Base-by-base conservation (phyloP, 345 rosid genomes). In the Eucalyptus coolabah region DNA sequence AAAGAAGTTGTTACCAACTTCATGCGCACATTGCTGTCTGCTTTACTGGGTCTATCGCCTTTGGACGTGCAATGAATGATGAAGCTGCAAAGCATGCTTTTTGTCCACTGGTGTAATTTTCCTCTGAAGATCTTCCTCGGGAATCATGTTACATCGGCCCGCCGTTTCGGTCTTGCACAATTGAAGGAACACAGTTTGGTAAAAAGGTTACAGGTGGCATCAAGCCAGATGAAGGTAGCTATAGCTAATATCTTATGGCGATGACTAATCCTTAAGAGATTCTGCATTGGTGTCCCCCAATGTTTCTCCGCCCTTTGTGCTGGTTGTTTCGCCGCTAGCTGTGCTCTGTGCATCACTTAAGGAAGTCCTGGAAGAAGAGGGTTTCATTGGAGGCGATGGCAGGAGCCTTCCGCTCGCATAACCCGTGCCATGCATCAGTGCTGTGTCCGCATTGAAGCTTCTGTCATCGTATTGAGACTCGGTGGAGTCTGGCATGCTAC, bases 391-490 rank as follows among this genome's bases (percentile, higher is more conserved):
- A 2, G 93, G 94, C 30, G 92, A 90, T 17, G 90, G 91, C 16
- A 92, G 92, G 37, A 50, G 87, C 28, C 44, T 50, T 54, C 8
- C 42, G 86, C 87, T 90, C 49, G 81, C 54, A 12, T 86, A 89
- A 67, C 86, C 53, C 30, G 9, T 40, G 91, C 87, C 89, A 60
- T 88, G 56, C 2, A 32, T 7, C 6, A 91, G 49, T 21, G 81
- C 37, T 60, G 83, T 90, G 34, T 90, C 94, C 13, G 23, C 51
- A 8, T 88, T 49, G 26, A 86, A 83, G 89, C 67, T 88, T 86
- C 88, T 49, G 44, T 94, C 93, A 6, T 91, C 92, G 40, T 28
- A 88, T 15, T 47, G 88, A n/a, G 94, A 93, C 19, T 90, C 95
- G 21, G 32, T 47, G 7, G 94, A 92, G 83, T 88, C 93, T 4